phyloP scores from a whole-genome alignment of 345 rosid species.

The Rhizophora apiculata region DNA sequence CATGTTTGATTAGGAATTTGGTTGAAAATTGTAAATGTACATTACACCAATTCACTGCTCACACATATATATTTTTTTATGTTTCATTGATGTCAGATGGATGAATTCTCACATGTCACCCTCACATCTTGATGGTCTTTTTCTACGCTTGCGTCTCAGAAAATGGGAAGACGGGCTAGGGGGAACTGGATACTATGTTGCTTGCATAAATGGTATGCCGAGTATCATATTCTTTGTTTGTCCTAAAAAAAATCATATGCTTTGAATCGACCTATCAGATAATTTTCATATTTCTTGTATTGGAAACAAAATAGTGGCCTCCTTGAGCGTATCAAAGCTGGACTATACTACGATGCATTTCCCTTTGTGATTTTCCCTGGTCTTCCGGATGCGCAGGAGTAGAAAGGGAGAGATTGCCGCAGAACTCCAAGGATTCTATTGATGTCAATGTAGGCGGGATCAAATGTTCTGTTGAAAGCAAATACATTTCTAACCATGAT shows the following conservation, averaged over 20 bases:
- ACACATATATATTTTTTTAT: background rate
- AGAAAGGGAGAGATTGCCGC: constrained; percentile 26
- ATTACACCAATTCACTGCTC: background rate
- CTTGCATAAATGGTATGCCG: constrained; percentile 61
- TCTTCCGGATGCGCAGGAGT: constrained; percentile 27
- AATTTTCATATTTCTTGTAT: too few species aligned
- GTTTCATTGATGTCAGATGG: constrained; percentile 47
- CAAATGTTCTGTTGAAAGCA: constrained; percentile 61
- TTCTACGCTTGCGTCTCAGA: constrained; percentile 76
- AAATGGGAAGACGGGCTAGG: constrained; percentile 73
- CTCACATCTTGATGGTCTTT: constrained; percentile 63
- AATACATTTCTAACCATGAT: constrained; percentile 78
- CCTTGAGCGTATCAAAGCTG: too few species aligned
- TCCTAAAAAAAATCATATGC: background rate
- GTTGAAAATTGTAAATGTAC: background rate
- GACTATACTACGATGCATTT: background rate
- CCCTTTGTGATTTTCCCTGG: background rate
- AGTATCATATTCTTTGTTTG: background rate
- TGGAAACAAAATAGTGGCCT: too few species aligned
- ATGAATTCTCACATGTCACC: constrained; percentile 44
- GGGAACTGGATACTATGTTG: constrained; percentile 73
- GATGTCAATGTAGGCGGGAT: constrained; percentile 58
- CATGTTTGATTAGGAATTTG: background rate
- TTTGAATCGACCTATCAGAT: background rate
- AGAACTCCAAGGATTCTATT: constrained; percentile 30